Base-by-base conservation (phyloP, 1,284 basidiomycete species). In the Tilletia walkeri region DNA sequence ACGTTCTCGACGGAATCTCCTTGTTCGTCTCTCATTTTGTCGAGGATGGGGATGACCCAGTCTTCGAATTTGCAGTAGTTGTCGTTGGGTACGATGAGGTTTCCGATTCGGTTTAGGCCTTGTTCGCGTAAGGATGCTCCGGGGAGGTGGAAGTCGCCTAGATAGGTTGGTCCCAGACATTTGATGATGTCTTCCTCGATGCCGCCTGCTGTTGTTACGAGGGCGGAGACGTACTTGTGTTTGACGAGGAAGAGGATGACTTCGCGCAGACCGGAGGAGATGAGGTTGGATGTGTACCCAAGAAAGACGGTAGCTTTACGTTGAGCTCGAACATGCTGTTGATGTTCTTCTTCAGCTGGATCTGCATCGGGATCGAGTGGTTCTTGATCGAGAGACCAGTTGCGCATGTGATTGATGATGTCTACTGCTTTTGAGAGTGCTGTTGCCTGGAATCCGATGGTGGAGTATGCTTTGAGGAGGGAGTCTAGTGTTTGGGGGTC, bases 11-110 rank as follows among this genome's bases (percentile, higher is more conserved):
- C 72, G 47, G 91, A 87, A 75, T 88, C 84, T n/a, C 90, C 91
- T 85, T 99, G 96, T 83, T 99, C 96, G 20, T 86, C 88, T 39
- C 97, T 88, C 94, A 99, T 94, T 56, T 87, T 84, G 82, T 99
- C 92, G 54, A 99, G 88, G 71, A 98, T 94, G 1, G 96, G 96
- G 66, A 90, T 91, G 12, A 99, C 89, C 96, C 96, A 99, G 84
- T 99, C 95, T 85, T 99, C 96, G 78, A 99, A 99, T 81, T 92
- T 92, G 89, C 96, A 98, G 85, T 99, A 99, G 83, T 99, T 99
- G 80, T 97, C 94, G 83, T 99, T 99, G 14, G 96, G 96, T 0
- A 99, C 90, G 69, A 99, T 86, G 53, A 99, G 88, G 81, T 99
- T 99, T n/a, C 96, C 96, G 75, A 99, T 95, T 39, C 96, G 89